These are phyloP conservation scores for Torulaspora pretoriensis DNA, from an alignment of 1,139 yeast species.

Conservation along the genomic window DNA sequence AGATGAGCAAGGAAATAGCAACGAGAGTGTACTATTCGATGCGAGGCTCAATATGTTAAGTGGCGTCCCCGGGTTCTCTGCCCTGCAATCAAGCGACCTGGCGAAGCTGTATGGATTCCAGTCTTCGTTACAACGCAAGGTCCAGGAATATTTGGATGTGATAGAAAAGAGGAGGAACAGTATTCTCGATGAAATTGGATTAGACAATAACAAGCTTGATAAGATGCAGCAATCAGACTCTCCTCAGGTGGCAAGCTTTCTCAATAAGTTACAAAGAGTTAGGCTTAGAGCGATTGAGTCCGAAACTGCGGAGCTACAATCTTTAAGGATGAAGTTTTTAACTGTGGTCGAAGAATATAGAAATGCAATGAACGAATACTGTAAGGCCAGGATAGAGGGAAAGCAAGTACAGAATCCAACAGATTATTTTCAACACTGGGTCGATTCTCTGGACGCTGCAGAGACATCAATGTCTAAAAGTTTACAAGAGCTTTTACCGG, in stretches of 20 bases:
- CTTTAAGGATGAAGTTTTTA: conserved; percentile 24
- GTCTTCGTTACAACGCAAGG: conserved; percentile 20
- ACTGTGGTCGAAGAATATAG: conserved; percentile 31
- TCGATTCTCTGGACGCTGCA: conserved; percentile 26
- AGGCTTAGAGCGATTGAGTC: conserved; percentile 34
- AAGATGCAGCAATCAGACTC: conserved; percentile 18
- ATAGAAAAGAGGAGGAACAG: conserved; percentile 26
- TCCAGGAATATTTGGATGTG: conserved; percentile 21
- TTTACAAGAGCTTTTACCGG: conserved; percentile 17
- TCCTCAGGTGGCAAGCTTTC: conserved; percentile 19
- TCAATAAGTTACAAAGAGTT: conserved; percentile 31
- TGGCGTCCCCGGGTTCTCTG: conserved; percentile 12
- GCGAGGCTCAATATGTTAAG: conserved; percentile 9
- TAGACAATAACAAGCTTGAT: conserved; percentile 21
- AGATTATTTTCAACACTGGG: conserved; percentile 24
- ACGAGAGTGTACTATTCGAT: conserved; percentile 1
- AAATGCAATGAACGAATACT: conserved; percentile 24
- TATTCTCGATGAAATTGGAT: conserved; percentile 24
- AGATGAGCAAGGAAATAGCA: neutral
- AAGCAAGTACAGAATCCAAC: conserved; percentile 26
- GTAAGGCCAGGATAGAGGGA: conserved; percentile 20
- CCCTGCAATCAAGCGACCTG: conserved; percentile 19
- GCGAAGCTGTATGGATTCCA: conserved; percentile 22
- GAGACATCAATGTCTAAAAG: conserved; percentile 21
- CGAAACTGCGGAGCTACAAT: conserved; percentile 32